Evolutionary conservation across 2,329 filamentous ascomycete genomes (phyloP).

Genomic region (Cercospora beticola): DNA sequence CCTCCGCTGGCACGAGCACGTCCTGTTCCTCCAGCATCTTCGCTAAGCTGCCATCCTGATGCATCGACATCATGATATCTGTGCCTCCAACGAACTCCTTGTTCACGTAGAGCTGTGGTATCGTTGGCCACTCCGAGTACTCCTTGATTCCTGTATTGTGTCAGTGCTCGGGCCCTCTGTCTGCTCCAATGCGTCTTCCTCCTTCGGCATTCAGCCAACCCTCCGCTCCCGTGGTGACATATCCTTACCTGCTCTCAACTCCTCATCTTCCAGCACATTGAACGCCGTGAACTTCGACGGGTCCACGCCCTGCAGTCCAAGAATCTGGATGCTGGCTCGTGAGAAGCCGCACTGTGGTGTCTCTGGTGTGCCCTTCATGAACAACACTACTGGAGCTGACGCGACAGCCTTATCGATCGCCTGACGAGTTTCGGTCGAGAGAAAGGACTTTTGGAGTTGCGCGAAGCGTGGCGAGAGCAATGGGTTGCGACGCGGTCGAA

Average conservation of each 20-base stretch:
- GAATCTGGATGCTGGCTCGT: conserved; percentile 87
- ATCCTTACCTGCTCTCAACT: conserved; percentile 72
- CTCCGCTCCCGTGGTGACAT: too few relatives aligned
- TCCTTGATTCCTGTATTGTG: conserved; percentile 82
- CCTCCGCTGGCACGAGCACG: conserved; percentile 70
- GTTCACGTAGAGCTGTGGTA: conserved; percentile 91
- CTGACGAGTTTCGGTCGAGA: conserved; percentile 74
- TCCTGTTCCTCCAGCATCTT: conserved; percentile 90
- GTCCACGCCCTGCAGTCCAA: conserved; percentile 92
- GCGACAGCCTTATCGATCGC: conserved; percentile 89
- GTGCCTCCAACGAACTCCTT: conserved; percentile 98
- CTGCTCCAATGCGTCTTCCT: neutral
- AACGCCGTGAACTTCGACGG: conserved; percentile 96
- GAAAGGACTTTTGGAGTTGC: conserved; percentile 59
- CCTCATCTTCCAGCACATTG: conserved; percentile 90
- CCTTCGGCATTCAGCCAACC: too few relatives aligned
- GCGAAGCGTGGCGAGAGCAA: conserved; percentile 47
- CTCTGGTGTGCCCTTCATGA: conserved; percentile 99
- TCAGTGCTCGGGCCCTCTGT: neutral
- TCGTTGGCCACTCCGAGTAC: conserved; percentile 98
- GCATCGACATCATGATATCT: conserved; percentile 95
- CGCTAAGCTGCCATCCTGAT: conserved; percentile 89
- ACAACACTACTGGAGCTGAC: conserved; percentile 89
- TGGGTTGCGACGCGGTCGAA: conserved; percentile 44
- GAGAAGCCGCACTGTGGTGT: conserved; percentile 97